Percentiles rank a stretch among this genome's conserved stretches.
These are phyloP conservation scores for Oropetium thomaeum DNA, from an alignment of 176 grass and related monocot genomes.

Conservation along the genomic window DNA sequence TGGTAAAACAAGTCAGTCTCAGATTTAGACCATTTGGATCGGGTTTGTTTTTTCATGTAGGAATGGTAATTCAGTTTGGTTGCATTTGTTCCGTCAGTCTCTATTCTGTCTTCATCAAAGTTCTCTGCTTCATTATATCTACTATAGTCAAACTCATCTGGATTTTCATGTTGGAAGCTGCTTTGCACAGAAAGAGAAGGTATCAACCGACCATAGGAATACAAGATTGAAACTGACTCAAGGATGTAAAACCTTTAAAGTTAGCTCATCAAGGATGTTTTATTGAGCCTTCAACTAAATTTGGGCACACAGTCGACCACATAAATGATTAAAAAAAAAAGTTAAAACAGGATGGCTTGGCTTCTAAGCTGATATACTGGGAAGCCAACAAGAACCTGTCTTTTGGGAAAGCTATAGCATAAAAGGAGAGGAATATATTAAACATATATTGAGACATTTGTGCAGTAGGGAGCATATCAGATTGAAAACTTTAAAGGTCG, in stretches of 20 bases:
- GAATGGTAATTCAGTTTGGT: constrained; percentile 90
- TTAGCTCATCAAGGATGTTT: neutral
- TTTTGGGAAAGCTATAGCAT: neutral
- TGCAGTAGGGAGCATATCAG: neutral
- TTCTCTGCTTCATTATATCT: constrained; percentile 34
- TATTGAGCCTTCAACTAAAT: neutral
- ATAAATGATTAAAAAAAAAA: neutral
- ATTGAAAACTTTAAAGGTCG: neutral
- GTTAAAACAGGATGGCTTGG: neutral
- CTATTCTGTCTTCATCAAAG: constrained; percentile 22
- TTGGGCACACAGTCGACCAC: neutral
- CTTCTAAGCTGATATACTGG: neutral
- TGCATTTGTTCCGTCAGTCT: constrained; percentile 12
- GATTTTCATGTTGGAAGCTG: constrained; percentile 16
- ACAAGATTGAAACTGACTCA: neutral
- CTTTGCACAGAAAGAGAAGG: constrained; percentile 14
- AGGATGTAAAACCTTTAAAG: neutral
- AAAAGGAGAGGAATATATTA: neutral
- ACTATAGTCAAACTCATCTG: constrained; percentile 39
- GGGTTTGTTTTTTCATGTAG: constrained; percentile 59
- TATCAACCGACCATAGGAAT: neutral
- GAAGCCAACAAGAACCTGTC: neutral
- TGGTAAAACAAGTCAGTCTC: constrained; percentile 85
- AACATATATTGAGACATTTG: neutral
- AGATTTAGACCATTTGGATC: constrained; percentile 70